phyloP scores from a whole-genome alignment of 495 filamentous ascomycete species.

The Podospora pseudocomata region DNA sequence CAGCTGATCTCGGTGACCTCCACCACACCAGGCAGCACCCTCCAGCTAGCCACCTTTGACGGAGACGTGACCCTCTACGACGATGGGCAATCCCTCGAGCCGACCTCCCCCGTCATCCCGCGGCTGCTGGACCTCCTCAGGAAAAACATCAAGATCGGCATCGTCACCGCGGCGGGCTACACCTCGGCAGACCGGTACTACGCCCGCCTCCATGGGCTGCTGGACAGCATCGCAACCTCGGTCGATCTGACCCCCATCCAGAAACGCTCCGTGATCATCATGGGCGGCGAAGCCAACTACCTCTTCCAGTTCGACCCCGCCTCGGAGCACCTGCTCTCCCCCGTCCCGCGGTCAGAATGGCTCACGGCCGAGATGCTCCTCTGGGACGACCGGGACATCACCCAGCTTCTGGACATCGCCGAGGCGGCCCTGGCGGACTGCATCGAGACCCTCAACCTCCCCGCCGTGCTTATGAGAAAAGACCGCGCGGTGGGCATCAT shows the following conservation, averaged over 20 bases:
- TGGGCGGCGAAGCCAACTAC: constrained; percentile 85
- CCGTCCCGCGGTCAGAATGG: constrained; percentile 71
- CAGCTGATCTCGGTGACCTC: constrained; percentile 82
- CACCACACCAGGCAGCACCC: constrained; percentile 42
- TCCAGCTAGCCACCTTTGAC: constrained; percentile 90
- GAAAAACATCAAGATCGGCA: constrained; percentile 72
- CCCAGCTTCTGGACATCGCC: constrained; percentile 76
- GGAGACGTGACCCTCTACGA: constrained; percentile 97
- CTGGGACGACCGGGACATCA: constrained; percentile 80
- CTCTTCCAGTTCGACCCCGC: constrained; percentile 67
- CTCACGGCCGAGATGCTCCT: constrained; percentile 77
- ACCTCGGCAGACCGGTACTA: constrained; percentile 82
- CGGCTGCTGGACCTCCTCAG: constrained; percentile 59
- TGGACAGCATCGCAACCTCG: constrained; percentile 73
- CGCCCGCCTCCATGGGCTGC: constrained; percentile 73
- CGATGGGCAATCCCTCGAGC: constrained; percentile 74
- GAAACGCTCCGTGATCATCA: constrained; percentile 75
- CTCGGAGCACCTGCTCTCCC: constrained; percentile 52
- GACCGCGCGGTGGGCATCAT: constrained; percentile 92
- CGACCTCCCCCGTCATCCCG: constrained; percentile 71
- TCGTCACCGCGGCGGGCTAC: constrained; percentile 96
- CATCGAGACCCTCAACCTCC: constrained; percentile 67
- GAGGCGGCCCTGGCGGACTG: constrained; percentile 79
- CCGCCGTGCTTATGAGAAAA: constrained; percentile 78
- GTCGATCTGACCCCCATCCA: constrained; percentile 55